Evolutionary conservation across 2,329 filamentous ascomycete genomes (phyloP).

Genomic region (Fusarium sp.): DNA sequence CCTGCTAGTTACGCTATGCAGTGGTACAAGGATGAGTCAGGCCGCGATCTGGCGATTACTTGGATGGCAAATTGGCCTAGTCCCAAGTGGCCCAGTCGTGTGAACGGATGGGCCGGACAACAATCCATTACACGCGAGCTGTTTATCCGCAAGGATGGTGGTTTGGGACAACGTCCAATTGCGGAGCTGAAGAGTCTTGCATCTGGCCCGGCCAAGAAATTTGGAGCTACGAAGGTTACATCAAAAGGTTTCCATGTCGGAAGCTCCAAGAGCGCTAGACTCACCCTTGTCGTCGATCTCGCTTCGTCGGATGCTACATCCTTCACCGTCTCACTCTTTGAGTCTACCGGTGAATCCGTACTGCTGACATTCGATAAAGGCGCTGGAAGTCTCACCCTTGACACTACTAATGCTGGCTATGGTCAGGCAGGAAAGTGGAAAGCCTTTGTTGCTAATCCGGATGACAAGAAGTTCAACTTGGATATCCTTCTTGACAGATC

Average conservation of each 20-base stretch:
- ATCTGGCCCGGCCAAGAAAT: conserved; percentile 22
- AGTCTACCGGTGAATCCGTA: conserved; percentile 41
- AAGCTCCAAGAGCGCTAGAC: conserved; percentile 42
- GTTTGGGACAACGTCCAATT: conserved; percentile 46
- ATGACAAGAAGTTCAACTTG: conserved; percentile 39
- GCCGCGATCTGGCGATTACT: conserved; percentile 43
- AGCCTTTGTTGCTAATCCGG: conserved; percentile 31
- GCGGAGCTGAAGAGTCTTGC: conserved; percentile 42
- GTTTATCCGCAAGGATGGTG: conserved; percentile 46
- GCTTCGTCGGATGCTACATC: conserved; percentile 39
- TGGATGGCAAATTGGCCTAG: conserved; percentile 47
- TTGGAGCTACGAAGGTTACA: conserved; percentile 33
- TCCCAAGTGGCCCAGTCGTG: conserved; percentile 45
- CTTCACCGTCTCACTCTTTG: conserved; percentile 43
- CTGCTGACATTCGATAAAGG: conserved; percentile 38
- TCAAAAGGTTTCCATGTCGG: conserved; percentile 33
- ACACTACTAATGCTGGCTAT: conserved; percentile 48
- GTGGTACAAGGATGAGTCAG: conserved; percentile 47
- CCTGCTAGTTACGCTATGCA: conserved; percentile 48
- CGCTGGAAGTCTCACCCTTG: conserved; percentile 42
- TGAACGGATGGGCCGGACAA: conserved; percentile 48
- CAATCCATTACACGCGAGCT: conserved; percentile 49
- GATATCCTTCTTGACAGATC: conserved; percentile 44
- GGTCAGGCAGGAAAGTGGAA: conserved; percentile 46
- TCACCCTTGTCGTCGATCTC: conserved; percentile 44